These are phyloP conservation scores for Trichoderma gamsii DNA, from an alignment of 495 filamentous ascomycete genomes.

Conservation along the genomic window DNA sequence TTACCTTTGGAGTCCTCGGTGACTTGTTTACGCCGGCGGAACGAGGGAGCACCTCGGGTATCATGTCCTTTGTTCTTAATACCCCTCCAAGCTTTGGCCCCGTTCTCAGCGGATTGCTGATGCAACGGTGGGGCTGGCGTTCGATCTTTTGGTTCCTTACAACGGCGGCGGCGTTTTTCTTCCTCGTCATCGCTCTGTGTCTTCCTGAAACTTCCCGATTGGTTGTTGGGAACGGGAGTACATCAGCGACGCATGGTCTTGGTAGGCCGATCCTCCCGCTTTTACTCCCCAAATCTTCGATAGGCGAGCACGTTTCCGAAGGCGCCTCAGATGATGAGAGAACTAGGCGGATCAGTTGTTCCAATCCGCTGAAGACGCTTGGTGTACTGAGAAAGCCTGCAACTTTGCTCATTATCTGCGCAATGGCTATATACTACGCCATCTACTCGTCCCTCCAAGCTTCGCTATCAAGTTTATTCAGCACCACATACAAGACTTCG, in stretches of 20 bases:
- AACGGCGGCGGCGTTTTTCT: conserved; percentile 21
- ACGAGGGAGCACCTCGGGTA: neutral
- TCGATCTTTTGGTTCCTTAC: neutral
- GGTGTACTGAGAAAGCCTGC: neutral
- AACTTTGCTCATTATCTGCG: neutral
- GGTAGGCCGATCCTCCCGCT: neutral
- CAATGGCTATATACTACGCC: conserved; percentile 19
- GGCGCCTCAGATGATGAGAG: neutral
- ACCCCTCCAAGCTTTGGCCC: neutral
- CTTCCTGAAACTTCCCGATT: conserved; percentile 51
- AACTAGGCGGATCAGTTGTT: neutral
- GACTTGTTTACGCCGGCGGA: neutral
- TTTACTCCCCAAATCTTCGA: neutral
- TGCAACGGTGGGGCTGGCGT: neutral
- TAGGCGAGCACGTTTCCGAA: neutral
- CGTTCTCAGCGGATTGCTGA: neutral
- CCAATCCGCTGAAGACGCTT: neutral
- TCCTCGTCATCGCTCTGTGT: conserved; percentile 31
- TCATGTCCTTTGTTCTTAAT: neutral
- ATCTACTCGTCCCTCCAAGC: conserved; percentile 22
- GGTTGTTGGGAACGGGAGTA: conserved; percentile 51
- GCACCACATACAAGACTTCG: conserved; percentile 19
- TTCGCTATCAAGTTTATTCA: conserved; percentile 22
- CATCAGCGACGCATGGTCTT: neutral
- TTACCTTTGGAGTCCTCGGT: neutral